Conservation (phyloP, 305 asterid species). For the Rubia peregrina region DNA sequence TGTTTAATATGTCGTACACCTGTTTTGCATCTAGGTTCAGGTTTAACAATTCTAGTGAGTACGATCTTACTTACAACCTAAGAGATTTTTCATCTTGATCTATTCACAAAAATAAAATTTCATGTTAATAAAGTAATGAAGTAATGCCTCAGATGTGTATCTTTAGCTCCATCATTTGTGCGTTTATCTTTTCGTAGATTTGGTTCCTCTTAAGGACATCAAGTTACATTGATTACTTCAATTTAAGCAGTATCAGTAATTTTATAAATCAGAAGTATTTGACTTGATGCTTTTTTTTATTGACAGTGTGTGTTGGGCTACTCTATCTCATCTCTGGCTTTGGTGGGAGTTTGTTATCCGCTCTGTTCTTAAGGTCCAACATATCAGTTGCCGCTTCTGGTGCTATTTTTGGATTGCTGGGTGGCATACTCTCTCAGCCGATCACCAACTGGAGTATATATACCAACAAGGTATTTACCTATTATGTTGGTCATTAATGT, state of each 20-base stretch:
- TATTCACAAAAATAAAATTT: conserved; percentile 1
- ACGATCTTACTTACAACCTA: background rate
- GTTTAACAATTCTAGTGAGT: conserved; percentile 4
- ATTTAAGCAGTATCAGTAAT: background rate
- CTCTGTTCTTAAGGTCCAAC: conserved; percentile 36
- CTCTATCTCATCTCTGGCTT: conserved; percentile 38
- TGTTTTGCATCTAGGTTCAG: background rate
- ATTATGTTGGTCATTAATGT: background rate
- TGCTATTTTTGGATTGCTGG: background rate
- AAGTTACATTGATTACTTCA: background rate
- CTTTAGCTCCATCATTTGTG: background rate
- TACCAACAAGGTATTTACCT: background rate
- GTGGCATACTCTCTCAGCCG: background rate
- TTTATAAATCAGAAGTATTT: background rate
- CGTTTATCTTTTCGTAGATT: background rate
- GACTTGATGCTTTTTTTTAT: conserved; percentile 3
- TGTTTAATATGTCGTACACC: conserved; percentile 1
- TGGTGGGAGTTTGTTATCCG: conserved; percentile 43
- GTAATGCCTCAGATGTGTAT: background rate
- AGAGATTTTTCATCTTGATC: background rate
- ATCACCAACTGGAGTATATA: background rate
- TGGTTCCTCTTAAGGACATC: background rate
- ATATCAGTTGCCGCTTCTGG: background rate
- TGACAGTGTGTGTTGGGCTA: conserved; percentile 36
- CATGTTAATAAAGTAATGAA: background rate